These are phyloP conservation scores for Uronychia setigera DNA, from an alignment of 73 alveolate species.

Conservation along the genomic window DNA sequence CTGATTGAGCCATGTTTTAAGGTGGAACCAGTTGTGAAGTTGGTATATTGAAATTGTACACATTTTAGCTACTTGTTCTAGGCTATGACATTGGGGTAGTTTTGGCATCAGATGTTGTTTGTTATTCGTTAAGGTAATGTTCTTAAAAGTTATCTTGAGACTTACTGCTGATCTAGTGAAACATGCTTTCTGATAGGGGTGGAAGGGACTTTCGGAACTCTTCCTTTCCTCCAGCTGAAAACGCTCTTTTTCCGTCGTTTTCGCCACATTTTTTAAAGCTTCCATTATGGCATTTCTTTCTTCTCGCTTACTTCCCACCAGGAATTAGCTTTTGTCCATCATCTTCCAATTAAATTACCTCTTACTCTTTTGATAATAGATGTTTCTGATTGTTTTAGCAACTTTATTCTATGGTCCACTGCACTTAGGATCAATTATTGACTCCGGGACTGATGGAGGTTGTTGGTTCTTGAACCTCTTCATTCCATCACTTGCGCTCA, in stretches of 20 bases:
- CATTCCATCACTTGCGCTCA: conserved; percentile 1
- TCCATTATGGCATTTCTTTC: not conserved
- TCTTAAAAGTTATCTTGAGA: too few species aligned
- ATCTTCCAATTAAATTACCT: too few species aligned
- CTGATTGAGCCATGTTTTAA: too few species aligned
- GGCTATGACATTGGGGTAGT: not conserved
- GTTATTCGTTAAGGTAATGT: not conserved
- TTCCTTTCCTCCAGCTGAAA: not conserved
- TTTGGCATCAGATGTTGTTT: not conserved
- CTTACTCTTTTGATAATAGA: not conserved
- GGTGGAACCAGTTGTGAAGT: too few species aligned
- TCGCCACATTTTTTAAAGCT: not conserved
- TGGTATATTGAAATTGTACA: not conserved
- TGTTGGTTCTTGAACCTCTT: not conserved
- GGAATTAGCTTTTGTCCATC: not conserved
- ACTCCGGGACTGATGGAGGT: not conserved
- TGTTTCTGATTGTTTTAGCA: not conserved
- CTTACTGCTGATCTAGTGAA: not conserved
- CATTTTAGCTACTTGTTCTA: not conserved
- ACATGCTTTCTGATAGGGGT: not conserved
- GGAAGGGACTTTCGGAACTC: not conserved
- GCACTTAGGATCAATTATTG: not conserved
- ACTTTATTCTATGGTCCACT: not conserved
- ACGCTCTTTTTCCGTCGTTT: not conserved
- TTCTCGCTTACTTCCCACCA: not conserved